Conservation (phyloP, 2,329 filamentous ascomycete species). For the Botrytis cinerea region DNA sequence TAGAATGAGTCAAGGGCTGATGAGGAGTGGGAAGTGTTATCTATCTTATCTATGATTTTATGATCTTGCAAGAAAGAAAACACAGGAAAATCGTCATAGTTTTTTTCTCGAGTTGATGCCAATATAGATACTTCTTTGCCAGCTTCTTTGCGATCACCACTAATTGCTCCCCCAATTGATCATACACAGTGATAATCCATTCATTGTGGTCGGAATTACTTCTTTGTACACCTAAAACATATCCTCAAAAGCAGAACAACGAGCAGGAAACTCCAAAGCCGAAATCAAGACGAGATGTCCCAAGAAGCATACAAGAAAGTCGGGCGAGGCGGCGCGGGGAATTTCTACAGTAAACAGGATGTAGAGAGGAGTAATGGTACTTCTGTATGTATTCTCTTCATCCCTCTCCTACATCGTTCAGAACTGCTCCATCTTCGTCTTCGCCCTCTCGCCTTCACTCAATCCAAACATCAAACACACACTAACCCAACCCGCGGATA, state of each 20-base stretch:
- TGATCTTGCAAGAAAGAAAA: background rate
- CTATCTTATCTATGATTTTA: background rate
- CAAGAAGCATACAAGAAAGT: slow-evolving; percentile 46
- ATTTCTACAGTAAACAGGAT: slow-evolving; percentile 58
- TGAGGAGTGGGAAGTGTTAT: background rate
- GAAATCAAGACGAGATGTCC: background rate
- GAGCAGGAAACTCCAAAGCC: background rate
- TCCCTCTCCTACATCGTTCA: background rate
- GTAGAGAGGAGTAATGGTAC: slow-evolving; percentile 42
- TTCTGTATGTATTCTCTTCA: slow-evolving; percentile 9
- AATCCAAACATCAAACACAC: background rate
- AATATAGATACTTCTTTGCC: background rate
- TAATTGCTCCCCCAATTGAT: background rate
- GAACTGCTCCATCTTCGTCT: slow-evolving; percentile 3
- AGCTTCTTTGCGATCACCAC: background rate
- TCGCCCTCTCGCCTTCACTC: slow-evolving; percentile 13
- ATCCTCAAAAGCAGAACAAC: background rate
- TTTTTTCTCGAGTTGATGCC: background rate
- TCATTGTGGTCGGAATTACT: background rate
- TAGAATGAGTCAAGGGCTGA: background rate
- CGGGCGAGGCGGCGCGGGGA: slow-evolving; percentile 65
- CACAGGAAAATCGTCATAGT: background rate
- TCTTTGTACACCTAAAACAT: background rate
- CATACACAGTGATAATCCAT: background rate
- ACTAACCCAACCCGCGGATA: slow-evolving; percentile 25